Base-by-base conservation (phyloP, 2,329 filamentous ascomycete species). In the Penicillium sp. region DNA sequence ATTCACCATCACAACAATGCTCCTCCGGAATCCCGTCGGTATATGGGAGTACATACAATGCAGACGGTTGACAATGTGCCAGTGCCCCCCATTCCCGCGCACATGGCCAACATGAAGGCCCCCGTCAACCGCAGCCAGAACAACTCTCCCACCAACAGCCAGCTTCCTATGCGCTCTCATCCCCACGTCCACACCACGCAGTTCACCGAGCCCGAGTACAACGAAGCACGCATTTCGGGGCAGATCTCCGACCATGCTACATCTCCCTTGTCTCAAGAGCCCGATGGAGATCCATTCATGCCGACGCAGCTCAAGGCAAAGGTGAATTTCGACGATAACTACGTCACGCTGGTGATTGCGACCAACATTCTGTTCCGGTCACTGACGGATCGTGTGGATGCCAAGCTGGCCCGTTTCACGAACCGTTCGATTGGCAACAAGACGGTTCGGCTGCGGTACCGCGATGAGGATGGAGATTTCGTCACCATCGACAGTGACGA, bases 331-430 rank as follows among this genome's bases (percentile, higher is more conserved):
- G 90, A 94, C 39, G 88, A 89, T 40, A 94, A 92, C 67, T 95
- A 95, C 62, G 88, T 97, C 52, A 97, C 93, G 1, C 81, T 99
- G n/a, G 93, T 99, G 9, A 95, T 96, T 34, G 89, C 91, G 26
- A 95, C 91, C 73, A 96, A 95, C 69, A 97, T 97, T 64, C 88
- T 90, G 33, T 97, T 95, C 73, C 90, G 94, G 60, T 94, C 90
- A 20, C 80, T 99, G 49, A 91, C 94, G 58, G 94, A 97, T 68
- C 89, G 94, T 9, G 97, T 99, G 63, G 94, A 99, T 67, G 91
- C 91, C 23, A 99, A 99, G 72, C 83, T 99, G 51, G 89, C 89
- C 53, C 86, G 90, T 49, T 92, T 92, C 63, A 96, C 91, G 17
- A 87, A 83, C 62, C 89, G 90, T 68, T 92, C 89, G 46, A 92